Evolutionary conservation across 805 yeast species (phyloP), one percentile per base, ranked within the genome.

Genomic region (Nakazawaea laoshanensis): DNA sequence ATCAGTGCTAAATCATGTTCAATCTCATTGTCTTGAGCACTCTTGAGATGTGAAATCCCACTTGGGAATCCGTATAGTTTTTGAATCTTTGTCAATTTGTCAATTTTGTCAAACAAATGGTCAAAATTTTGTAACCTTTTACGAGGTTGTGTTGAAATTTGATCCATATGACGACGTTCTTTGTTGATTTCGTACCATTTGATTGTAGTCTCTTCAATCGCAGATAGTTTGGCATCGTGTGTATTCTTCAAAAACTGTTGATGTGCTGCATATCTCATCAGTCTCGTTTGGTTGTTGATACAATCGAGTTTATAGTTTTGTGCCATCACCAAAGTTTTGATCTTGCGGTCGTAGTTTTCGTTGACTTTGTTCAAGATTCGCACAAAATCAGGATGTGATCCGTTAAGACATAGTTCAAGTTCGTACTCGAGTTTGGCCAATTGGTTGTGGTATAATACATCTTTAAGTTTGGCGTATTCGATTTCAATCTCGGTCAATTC

Each of bases 181-280:
- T 79, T 75, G 55, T 87, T 88, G 48, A 88, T 82, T 43, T 82
- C 79, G 60, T 89, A 89, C 97, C 97, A 92, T 41, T 74, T 68
- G 25, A 80, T 71, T 5, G 96, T 88, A 4, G 94, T 82, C 6
- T 73, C 67, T 38, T 72, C 65, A 30, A 89, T 67, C 61, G 85
- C 65, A 17, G 67, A 62, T 33, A 68, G 67, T 40, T 86, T 80
- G 29, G 70, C 54, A 48, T 86, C 94, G 45, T 77, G 73, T 22
- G 73, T 61, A 37, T 72, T 67, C 46, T 81, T 82, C 52, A 72
- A 57, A 52, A 70, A 85, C 49, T 85, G 83, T 53, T 92, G 97
- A 53, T 89, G 96, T 21, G 84, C 70, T 39, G 77, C 71, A 7
- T 81, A 78, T 37, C 97, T 62, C 16, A 75, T 67, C 0, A 96